Base-by-base conservation (phyloP, 305 asterid species). In the Fraxinus baroniana region DNA sequence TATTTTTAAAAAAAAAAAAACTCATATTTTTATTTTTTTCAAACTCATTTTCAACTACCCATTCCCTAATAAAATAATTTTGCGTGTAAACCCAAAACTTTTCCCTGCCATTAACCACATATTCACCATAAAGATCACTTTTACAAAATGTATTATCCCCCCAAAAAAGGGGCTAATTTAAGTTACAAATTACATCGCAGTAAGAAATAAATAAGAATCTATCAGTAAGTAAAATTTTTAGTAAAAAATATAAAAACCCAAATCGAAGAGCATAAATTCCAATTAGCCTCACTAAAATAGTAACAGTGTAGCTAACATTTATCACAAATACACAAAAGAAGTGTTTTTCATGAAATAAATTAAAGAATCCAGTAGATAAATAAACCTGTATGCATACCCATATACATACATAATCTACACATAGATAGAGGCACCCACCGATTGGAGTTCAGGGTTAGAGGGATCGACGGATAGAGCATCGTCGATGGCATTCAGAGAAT, bases 401-500 rank as follows among this genome's bases (percentile, higher is more conserved):
- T 12, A 49, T 57, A 9, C 18, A 28, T 20, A 70, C 39, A 30
- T 5, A 30, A 60, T 20, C 13, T 60, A 71, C 10, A 71, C 44
- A 30, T 32, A 82, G 44, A n/a, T 77, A 66, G 81, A 70, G 74
- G 30, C 76, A 70, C 90, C 30, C 70, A 95, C 99, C 89, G 91
- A 84, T 32, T 91, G 92, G 80, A 94, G 96, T 72, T 95, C 98
- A 62, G 90, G 33, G 78, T 94, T 84, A 79, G 90, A 85, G 81
- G 99, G 91, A 78, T 95, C 97, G 82, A 87, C 52, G 28, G 91
- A 80, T 79, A 95, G 93, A 74, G 97, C 99, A 44, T 91, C 90
- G 76, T 85, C 30, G 82, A 95, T 88, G 89, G 93, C 92, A 77
- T 82, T 74, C 79, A 95, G 94, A 77, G 98, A 91, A 1, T 92